phyloP scores from a whole-genome alignment of 805 yeast genomes.

The Candida michaelii region DNA sequence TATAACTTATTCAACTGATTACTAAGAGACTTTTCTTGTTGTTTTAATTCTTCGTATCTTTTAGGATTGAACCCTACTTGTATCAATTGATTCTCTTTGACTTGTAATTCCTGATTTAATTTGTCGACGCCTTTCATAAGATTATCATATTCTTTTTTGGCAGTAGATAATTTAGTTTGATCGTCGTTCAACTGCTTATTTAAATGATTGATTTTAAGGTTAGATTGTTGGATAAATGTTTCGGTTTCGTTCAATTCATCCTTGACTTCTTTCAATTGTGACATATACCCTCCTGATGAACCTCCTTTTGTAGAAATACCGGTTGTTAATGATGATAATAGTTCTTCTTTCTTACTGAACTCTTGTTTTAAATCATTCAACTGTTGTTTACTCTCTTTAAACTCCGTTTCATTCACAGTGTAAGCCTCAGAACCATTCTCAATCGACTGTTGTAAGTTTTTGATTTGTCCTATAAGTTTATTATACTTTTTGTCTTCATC shows the following conservation, averaged over 20 bases:
- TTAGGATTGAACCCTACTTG: conserved; percentile 57
- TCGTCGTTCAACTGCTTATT: conserved; percentile 49
- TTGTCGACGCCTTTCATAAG: conserved; percentile 44
- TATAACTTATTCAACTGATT: conserved; percentile 44
- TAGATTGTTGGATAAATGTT: conserved; percentile 58
- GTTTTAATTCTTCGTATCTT: conserved; percentile 43
- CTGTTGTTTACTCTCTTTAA: conserved; percentile 41
- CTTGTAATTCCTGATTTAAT: conserved; percentile 37
- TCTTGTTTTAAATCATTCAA: conserved; percentile 47
- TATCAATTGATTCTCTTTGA: conserved; percentile 43
- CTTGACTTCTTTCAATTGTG: conserved; percentile 67
- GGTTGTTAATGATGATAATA: conserved; percentile 76
- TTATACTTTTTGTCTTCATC: conserved; percentile 49
- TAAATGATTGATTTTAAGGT: conserved; percentile 58
- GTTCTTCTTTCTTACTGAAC: conserved; percentile 66
- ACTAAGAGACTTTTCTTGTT: conserved; percentile 43
- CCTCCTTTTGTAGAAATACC: conserved; percentile 86
- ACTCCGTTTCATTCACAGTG: conserved; percentile 44
- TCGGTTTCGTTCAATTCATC: conserved; percentile 51
- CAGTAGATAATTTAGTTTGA: conserved; percentile 50
- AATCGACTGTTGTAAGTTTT: conserved; percentile 31
- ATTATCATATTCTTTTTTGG: conserved; percentile 47
- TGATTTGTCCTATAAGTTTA: conserved; percentile 31
- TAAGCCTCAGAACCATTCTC: conserved; percentile 38
- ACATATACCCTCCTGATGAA: conserved; percentile 71